Base-by-base conservation (phyloP, 1,284 basidiomycete genomes). In the Ustilago crameri region DNA sequence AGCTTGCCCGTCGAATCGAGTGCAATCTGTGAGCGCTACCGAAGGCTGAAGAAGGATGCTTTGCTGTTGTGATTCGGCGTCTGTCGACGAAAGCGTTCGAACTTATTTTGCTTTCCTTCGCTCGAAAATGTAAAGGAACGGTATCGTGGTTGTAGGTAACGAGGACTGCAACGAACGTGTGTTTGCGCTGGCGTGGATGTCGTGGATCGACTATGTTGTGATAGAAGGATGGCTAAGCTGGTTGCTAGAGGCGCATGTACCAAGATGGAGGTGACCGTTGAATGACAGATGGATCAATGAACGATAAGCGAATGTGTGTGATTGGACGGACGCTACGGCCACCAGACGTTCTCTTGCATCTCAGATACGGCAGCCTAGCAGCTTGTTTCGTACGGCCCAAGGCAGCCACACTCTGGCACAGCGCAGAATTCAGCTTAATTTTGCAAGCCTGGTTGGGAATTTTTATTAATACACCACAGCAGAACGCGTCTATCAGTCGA, bases 301-400 rank as follows among this genome's bases (percentile, higher is more conserved):
- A 17, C 14, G n/a, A 17, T 17, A n/a, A 37, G 15, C 9, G 35
- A 37, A 37, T 37, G 41, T 42, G 41, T 42, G 41, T 42, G 41
- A 42, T 42, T 42, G 41, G 41, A 22, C 20, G 18, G 18, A 42
- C 41, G 41, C 41, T 42, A 23, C 41, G 20, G 41, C 41, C 41
- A 42, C 41, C 22, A n/a, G 5, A 30, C 23, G 14, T 9, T 43
- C 10, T 43, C 20, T 30, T 14, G 12, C 18, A 45, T n/a, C n/a
- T n/a, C n/a, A n/a, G n/a, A n/a, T 40, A 20, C 18, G 15, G 15
- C 15, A 9, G 38, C 15, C 17, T n/a, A 9, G 9, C 24, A 48
- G 53, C 54, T 55, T 59, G 55, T 59, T 59, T 65, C 62, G 62
- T 65, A 65, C 62, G 62, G 62, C 40, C 43, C 30, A 44, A 22